phyloP scores from a whole-genome alignment of 768 basidiomycete species.

The Pisolithus orientalis region DNA sequence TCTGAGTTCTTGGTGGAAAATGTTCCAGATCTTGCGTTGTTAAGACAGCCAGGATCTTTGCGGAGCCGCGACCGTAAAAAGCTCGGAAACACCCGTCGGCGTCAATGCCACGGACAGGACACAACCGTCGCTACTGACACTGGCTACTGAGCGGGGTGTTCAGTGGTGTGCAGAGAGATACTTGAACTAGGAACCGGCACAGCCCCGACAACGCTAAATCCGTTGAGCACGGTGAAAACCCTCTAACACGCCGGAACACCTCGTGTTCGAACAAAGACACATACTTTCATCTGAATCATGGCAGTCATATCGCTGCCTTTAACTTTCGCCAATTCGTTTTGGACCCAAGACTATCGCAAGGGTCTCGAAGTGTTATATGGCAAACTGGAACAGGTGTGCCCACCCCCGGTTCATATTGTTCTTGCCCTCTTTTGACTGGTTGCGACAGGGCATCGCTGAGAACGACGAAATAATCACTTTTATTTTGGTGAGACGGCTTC shows the following conservation, averaged over 20 bases:
- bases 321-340: slow-evolving; percentile 88
- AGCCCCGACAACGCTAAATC: not conserved
- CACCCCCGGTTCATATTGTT: not conserved
- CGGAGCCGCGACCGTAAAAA: not conserved
- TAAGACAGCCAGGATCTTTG: slow-evolving; percentile 33
- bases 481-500: slow-evolving; percentile 57
- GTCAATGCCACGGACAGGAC: too few relatives aligned
- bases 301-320: slow-evolving; percentile 86
- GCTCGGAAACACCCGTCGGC: too few relatives aligned
- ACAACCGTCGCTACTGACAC: not conserved
- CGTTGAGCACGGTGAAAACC: not conserved
- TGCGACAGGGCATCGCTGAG: slow-evolving; percentile 66
- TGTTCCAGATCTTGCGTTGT: slow-evolving; percentile 46
- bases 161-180: not conserved
- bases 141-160: not conserved
- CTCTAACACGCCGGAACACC: not conserved
- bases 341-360: slow-evolving; percentile 84
- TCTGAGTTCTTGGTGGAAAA: slow-evolving; percentile 58
- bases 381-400: slow-evolving; percentile 70
- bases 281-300: slow-evolving; percentile 39
- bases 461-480: slow-evolving; percentile 80
- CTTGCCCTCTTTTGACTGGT: slow-evolving; percentile 10
- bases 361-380: slow-evolving; percentile 74
- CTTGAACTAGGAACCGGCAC: not conserved
- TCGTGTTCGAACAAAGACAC: not conserved